phyloP scores from a whole-genome alignment of 2,329 filamentous ascomycete species.

The Pseudocercospora crystallina region DNA sequence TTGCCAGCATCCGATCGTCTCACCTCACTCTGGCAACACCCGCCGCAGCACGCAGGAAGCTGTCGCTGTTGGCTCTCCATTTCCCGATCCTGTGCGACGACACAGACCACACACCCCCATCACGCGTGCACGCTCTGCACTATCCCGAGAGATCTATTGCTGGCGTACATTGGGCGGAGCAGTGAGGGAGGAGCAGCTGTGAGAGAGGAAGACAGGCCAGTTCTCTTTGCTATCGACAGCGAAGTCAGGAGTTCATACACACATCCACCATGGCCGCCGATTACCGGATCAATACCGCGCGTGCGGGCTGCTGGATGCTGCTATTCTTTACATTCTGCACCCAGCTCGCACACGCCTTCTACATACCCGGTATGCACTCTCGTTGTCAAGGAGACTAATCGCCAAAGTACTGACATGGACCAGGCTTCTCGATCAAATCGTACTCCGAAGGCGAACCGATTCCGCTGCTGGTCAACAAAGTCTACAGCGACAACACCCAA shows the following conservation, averaged over 20 bases:
- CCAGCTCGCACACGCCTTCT: slow-evolving; percentile 66
- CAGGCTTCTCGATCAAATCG: slow-evolving; percentile 79
- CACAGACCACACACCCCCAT: too few relatives aligned
- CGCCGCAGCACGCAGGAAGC: too few relatives aligned
- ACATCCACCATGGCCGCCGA: slow-evolving; percentile 37
- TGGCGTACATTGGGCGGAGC: too few relatives aligned
- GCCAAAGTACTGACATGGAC: slow-evolving; percentile 11
- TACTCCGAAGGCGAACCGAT: slow-evolving; percentile 75
- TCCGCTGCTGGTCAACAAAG: slow-evolving; percentile 86
- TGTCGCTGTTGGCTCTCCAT: too few relatives aligned
- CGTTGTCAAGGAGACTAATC: neutral
- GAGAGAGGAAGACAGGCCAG: too few relatives aligned
- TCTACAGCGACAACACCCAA: slow-evolving; percentile 85
- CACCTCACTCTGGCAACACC: too few relatives aligned
- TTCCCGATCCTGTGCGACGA: too few relatives aligned
- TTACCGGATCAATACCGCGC: slow-evolving; percentile 35
- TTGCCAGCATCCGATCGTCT: too few relatives aligned
- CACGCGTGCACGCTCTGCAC: too few relatives aligned
- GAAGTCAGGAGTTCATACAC: slow-evolving; percentile 1
- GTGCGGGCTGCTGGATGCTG: slow-evolving; percentile 48
- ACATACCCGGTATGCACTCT: slow-evolving; percentile 71
- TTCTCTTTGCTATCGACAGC: neutral
- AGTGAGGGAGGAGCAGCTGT: too few relatives aligned
- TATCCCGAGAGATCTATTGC: too few relatives aligned
- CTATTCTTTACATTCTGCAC: slow-evolving; percentile 43